Percentiles rank a stretch among this genome's conserved stretches.
phyloP scores from a whole-genome alignment of 2,329 filamentous ascomycete species.

The Cytospora schulzeri region DNA sequence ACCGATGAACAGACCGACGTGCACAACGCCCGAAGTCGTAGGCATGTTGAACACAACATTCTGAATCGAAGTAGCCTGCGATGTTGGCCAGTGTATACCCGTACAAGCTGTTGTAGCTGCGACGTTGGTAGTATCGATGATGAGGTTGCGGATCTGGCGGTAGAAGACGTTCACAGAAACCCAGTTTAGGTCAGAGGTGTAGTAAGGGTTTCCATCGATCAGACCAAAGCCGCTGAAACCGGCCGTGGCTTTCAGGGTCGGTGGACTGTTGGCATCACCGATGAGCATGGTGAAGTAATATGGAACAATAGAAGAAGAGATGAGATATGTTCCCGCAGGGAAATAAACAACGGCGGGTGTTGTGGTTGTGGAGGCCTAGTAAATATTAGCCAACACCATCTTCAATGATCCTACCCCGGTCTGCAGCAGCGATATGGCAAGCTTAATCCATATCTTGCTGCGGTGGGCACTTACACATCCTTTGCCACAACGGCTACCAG shows the following conservation, averaged over 20 bases:
- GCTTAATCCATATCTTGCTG: neutral
- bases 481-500: constrained; percentile 43
- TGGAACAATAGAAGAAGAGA: constrained; percentile 70
- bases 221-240: constrained; percentile 52
- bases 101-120: constrained; percentile 49
- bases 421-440: neutral
- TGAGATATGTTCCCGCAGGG: constrained; percentile 63
- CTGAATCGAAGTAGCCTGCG: constrained; percentile 63
- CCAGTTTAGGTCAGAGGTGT: constrained; percentile 48
- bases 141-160: constrained; percentile 60
- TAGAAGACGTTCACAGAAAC: constrained; percentile 62
- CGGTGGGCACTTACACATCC: constrained; percentile 43
- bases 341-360: constrained; percentile 48
- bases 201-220: constrained; percentile 53
- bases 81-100: constrained; percentile 71
- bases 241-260: constrained; percentile 57
- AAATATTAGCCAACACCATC: constrained; percentile 23
- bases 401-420: neutral
- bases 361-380: constrained; percentile 43
- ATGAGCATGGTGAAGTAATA: constrained; percentile 81
- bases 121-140: constrained; percentile 59
- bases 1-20: constrained; percentile 63
- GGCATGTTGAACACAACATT: constrained; percentile 61
- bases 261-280: constrained; percentile 64
- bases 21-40: constrained; percentile 49